These are phyloP conservation scores for Rhododendron henanense DNA, from an alignment of 148 eudicot species.

Conservation along the genomic window DNA sequence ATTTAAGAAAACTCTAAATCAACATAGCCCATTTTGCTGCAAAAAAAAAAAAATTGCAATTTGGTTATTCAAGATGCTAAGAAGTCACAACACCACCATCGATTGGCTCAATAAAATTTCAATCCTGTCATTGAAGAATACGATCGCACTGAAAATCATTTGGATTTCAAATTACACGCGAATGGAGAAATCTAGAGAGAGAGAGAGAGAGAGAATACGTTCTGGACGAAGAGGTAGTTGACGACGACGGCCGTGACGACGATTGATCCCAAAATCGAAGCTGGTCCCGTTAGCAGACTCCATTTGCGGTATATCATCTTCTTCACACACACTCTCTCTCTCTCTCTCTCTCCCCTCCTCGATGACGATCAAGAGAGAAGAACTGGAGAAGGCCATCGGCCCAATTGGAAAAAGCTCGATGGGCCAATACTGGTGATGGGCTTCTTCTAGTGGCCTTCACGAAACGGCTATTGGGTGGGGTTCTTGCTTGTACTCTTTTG, in stretches of 20 bases:
- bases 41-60: neutral
- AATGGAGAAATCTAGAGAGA: neutral
- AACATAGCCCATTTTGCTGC: too few relatives aligned
- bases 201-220: slow-evolving; percentile 15
- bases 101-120: neutral
- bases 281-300: slow-evolving; percentile 67
- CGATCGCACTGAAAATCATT: neutral
- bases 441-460: neutral
- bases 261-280: slow-evolving; percentile 38
- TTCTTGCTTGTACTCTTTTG: neutral
- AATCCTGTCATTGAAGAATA: neutral
- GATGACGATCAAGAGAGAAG: neutral
- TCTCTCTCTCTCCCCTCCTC: neutral
- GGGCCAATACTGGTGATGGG: neutral
- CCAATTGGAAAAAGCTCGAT: neutral
- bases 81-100: neutral
- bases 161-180: neutral
- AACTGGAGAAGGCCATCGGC: neutral
- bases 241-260: slow-evolving; percentile 40
- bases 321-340: slow-evolving; percentile 10
- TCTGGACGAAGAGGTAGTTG: slow-evolving; percentile 39
- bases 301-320: slow-evolving; percentile 77
- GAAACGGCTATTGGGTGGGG: neutral
- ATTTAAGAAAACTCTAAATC: neutral
- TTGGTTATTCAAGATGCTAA: neutral